Evolutionary conservation across 1,284 basidiomycete genomes (phyloP), one percentile per base, ranked within the genome.

Genomic region (Malassezia restricta): DNA sequence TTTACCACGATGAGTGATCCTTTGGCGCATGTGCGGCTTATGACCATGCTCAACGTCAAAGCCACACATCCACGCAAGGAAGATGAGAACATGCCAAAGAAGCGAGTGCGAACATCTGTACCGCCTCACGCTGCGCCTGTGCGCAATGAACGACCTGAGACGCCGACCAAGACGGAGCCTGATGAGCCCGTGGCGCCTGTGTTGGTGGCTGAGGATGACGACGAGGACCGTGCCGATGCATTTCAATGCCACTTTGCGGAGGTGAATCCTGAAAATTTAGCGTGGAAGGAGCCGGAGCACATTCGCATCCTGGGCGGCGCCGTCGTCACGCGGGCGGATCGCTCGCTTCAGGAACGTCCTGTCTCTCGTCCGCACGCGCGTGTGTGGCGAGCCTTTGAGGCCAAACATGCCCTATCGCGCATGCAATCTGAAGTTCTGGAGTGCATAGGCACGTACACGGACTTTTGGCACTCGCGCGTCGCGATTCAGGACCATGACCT

Each of bases 1-100:
- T 46, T 40, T 31, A 11, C 15, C 29, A 54, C 35, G 41, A 30
- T 24, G 30, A 27, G 42, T 24, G 54, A 56, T 37, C 43, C 43
- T 24, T 30, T 20, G 49, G 54, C 64, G 17, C 64, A 62, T 41
- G 59, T 66, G 48, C 67, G 83, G 57, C 82, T 98, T 2, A 76
- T 96, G 37, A 98, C 94, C 0, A 80, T 98, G 1, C 79, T 98
- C 29, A 98, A 99, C 74, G 87, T 95, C 2, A 87, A 86, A 43
- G 86, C 89, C 0, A 81, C 77, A 17, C 43, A 44, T 15, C 53
- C 42, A 12, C 47, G 53, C 20, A 14, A 28, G 5, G 30, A 45
- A 24, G 59, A 58, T 31, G 51, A 46, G 6, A 31, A n/a, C 12
- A 12, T n/a, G 17, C 12, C 30, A 9, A 32, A 12, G 12, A 15